Conservation (phyloP, 2,329 filamentous ascomycete genomes). For the Sporothrix pseudoabietina region DNA sequence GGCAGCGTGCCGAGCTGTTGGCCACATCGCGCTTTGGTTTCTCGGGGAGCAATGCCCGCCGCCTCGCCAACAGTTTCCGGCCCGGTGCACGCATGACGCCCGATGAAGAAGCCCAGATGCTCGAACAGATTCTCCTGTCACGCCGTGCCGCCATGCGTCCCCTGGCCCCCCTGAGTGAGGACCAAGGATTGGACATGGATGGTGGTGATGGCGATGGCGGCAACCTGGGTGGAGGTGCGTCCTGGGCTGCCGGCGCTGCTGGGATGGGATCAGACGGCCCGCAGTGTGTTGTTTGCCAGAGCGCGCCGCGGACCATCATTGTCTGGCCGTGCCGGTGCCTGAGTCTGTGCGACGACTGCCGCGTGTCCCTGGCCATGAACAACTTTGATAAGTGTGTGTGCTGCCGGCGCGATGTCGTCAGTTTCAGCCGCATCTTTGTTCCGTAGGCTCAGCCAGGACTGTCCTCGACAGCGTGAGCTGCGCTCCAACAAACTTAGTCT, state of each 20-base stretch:
- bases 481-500: not conserved
- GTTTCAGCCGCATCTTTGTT: slow-evolving; percentile 89
- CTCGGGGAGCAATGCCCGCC: slow-evolving; percentile 39
- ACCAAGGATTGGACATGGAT: too few species aligned
- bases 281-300: slow-evolving; percentile 92
- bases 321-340: slow-evolving; percentile 97
- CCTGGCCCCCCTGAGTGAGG: not conserved
- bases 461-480: not conserved
- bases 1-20: slow-evolving; percentile 70
- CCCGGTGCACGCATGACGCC: slow-evolving; percentile 50
- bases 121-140: slow-evolving; percentile 62
- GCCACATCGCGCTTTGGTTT: slow-evolving; percentile 38
- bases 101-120: slow-evolving; percentile 62
- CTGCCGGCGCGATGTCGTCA: slow-evolving; percentile 82
- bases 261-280: slow-evolving; percentile 72
- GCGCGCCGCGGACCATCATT: slow-evolving; percentile 80
- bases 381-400: slow-evolving; percentile 97
- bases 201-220: slow-evolving; percentile 21
- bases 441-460: slow-evolving; percentile 53
- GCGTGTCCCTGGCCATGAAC: slow-evolving; percentile 91
- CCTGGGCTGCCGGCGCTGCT: slow-evolving; percentile 71
- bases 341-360: slow-evolving; percentile 91
- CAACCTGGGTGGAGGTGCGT: slow-evolving; percentile 1
- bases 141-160: slow-evolving; percentile 43
- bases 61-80: slow-evolving; percentile 38